A percentile compares a stretch with the other conserved stretches of the same genome.
These are phyloP conservation scores for Fusarium agapanthi DNA, from an alignment of 2,329 filamentous ascomycete genomes.

Conservation along the genomic window DNA sequence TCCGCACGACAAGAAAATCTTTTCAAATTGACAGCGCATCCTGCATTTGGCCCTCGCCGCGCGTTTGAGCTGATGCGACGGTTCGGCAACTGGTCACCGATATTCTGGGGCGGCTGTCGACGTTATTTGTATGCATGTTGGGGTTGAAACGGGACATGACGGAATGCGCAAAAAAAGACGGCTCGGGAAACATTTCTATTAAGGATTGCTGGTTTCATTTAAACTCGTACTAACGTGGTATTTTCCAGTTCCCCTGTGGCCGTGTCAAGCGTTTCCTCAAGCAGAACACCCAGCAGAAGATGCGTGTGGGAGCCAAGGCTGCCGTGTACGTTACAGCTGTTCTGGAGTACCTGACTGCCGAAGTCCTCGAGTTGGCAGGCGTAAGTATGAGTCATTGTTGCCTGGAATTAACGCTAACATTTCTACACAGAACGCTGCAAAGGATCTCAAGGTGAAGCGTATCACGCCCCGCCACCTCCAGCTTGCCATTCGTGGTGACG, in stretches of 20 bases:
- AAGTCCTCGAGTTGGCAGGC: conserved; percentile 97
- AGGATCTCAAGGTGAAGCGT: conserved; percentile 99
- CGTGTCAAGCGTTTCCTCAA: conserved; percentile 99
- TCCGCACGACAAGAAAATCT: conserved; percentile 37
- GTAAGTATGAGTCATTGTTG: conserved; percentile 57
- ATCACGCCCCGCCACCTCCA: conserved; percentile 98
- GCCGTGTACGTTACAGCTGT: conserved; percentile 98
- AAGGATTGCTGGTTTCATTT: neutral
- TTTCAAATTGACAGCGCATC: conserved; percentile 19
- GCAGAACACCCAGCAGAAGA: conserved; percentile 99
- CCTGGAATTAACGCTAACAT: conserved; percentile 36
- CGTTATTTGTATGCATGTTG: conserved; percentile 5
- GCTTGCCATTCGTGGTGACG: conserved; percentile 96
- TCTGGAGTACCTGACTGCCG: conserved; percentile 96
- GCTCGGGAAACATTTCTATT: conserved; percentile 13
- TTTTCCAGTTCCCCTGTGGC: conserved; percentile 89
- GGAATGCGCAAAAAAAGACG: conserved; percentile 25
- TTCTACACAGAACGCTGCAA: conserved; percentile 82
- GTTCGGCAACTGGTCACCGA: neutral
- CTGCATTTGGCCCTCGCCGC: neutral
- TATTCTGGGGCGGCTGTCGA: conserved; percentile 4
- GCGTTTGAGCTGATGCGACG: conserved; percentile 21
- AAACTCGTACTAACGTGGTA: conserved; percentile 34
- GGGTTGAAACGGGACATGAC: conserved; percentile 20
- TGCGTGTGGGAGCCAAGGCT: conserved; percentile 98